Evolutionary conservation across 139 green algal genomes (phyloP), one percentile per base, ranked within the genome.

Genomic region (Coccomyxa sp.): DNA sequence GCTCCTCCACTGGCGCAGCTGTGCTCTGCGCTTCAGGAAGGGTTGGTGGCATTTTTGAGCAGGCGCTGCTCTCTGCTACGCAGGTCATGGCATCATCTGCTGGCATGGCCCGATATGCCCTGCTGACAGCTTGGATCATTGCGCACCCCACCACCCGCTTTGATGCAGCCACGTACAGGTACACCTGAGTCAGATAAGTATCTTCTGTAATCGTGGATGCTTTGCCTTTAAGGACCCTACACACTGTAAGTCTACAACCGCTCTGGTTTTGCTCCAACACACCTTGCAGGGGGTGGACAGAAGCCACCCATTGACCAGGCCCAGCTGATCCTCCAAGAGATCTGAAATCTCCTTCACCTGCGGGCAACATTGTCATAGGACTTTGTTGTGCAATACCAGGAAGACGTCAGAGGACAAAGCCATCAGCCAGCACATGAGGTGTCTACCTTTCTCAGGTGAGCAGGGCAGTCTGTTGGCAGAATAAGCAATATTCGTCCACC

Each of bases 261-360:
- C 58, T 15, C 17, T 83, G 80, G 0, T 60, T 0, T 75, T 66
- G 10, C 30, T 7, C 16, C 17, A 15, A n/a, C 63, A 71, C 13
- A 83, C 81, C 82, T 83, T 78, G 58, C 79, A 67, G 30, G 60
- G 59, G 11, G 76, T 71, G 25, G 75, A 79, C 74, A 88, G 76
- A 13, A 92, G 87, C 88, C 88, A 92, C 38, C 79, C 85, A 27
- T 58, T 15, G 0, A 81, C n/a, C 66, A 92, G 77, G 12, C 87
- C 87, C n/a, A 92, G 77, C 82, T 92, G 80, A 21, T 87, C 57
- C 77, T 91, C 87, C 57, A 91, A 13, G 45, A 92, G 76, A 25
- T 13, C 18, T 45, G 67, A 71, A 13, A 91, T 59, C 66, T 91
- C 86, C 25, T 60, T 68, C 74, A 91, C 82, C 84, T 86, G 84